Percentiles rank a stretch among this genome's conserved stretches.
phyloP scores from a whole-genome alignment of 2,329 filamentous ascomycete species.

The Gaeumannomyces sp. region DNA sequence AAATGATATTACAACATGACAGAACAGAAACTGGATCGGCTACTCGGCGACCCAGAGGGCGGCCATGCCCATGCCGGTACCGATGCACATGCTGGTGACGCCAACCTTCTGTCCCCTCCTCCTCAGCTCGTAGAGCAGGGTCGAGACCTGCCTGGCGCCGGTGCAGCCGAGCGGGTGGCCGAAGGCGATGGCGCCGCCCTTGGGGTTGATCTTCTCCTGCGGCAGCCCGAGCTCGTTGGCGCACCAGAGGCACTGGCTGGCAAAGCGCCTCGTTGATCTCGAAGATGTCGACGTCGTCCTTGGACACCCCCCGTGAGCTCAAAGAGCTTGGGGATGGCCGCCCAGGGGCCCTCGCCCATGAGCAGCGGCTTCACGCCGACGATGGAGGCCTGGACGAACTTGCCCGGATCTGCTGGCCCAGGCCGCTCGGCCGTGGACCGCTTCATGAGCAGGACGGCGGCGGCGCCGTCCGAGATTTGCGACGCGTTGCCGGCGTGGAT shows the following conservation, averaged over 20 bases:
- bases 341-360: conserved; percentile 95
- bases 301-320: conserved; percentile 78
- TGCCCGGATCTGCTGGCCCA: conserved; percentile 83
- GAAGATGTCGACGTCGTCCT: conserved; percentile 90
- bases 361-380: conserved; percentile 88
- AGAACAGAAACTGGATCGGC: not conserved
- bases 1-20: not conserved
- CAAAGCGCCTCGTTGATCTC: conserved; percentile 99
- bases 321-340: conserved; percentile 88
- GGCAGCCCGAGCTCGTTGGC: conserved; percentile 80
- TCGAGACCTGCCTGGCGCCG: conserved; percentile 87
- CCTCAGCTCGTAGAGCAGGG: conserved; percentile 82
- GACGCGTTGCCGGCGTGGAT: conserved; percentile 97
- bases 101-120: conserved; percentile 80
- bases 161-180: conserved; percentile 94
- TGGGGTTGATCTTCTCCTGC: conserved; percentile 87
- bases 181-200: conserved; percentile 93
- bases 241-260: conserved; percentile 90
- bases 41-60: conserved; percentile 95
- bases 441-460: conserved; percentile 93
- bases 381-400: conserved; percentile 79
- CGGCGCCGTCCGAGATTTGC: conserved; percentile 92
- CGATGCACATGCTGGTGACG: conserved; percentile 92
- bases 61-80: conserved; percentile 97
- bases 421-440: conserved; percentile 80